Percentiles rank a stretch among this genome's conserved stretches.
These are phyloP conservation scores for Ustilago trichophora DNA, from an alignment of 1,284 basidiomycete genomes.

Conservation along the genomic window DNA sequence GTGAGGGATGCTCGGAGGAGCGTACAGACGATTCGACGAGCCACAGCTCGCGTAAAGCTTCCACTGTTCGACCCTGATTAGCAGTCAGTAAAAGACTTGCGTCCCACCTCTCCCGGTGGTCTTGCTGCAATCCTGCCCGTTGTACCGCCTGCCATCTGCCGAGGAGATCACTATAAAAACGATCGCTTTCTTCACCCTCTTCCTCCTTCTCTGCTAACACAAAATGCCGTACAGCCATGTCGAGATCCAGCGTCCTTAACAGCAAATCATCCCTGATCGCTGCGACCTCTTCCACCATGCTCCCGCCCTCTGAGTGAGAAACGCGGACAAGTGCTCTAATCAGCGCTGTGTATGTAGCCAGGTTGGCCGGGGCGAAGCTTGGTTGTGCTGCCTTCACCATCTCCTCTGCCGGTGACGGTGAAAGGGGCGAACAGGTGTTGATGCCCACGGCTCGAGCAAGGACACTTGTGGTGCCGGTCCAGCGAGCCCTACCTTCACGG, in stretches of 20 bases:
- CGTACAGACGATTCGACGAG: slow-evolving; percentile 13
- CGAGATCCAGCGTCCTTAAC: slow-evolving; percentile 20
- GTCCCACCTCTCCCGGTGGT: slow-evolving; percentile 14
- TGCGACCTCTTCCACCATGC: slow-evolving; percentile 22
- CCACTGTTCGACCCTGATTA: slow-evolving; percentile 13
- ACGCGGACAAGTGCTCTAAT: slow-evolving; percentile 25
- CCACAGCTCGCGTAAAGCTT: slow-evolving; percentile 34
- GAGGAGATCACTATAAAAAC: slow-evolving; percentile 19
- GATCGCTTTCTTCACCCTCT: neutral
- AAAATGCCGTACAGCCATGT: neutral
- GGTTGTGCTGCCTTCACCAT: neutral
- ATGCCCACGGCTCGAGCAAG: slow-evolving; percentile 34
- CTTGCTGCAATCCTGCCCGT: neutral
- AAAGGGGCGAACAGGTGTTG: slow-evolving; percentile 9
- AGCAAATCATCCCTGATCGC: slow-evolving; percentile 38
- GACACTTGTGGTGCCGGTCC: slow-evolving; percentile 6
- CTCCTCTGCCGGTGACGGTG: no score
- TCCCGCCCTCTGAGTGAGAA: slow-evolving; percentile 6
- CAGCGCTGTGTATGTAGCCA: slow-evolving; percentile 39
- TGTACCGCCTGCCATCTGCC: slow-evolving; percentile 21
- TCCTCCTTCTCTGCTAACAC: slow-evolving; percentile 4
- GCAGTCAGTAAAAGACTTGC: slow-evolving; percentile 4
- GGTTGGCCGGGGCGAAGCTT: slow-evolving; percentile 21
- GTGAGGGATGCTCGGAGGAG: no score
- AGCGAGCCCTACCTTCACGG: slow-evolving; percentile 21